Evolutionary conservation across 2,329 filamentous ascomycete species (phyloP).

Genomic region (Pseudogymnoascus sp.): DNA sequence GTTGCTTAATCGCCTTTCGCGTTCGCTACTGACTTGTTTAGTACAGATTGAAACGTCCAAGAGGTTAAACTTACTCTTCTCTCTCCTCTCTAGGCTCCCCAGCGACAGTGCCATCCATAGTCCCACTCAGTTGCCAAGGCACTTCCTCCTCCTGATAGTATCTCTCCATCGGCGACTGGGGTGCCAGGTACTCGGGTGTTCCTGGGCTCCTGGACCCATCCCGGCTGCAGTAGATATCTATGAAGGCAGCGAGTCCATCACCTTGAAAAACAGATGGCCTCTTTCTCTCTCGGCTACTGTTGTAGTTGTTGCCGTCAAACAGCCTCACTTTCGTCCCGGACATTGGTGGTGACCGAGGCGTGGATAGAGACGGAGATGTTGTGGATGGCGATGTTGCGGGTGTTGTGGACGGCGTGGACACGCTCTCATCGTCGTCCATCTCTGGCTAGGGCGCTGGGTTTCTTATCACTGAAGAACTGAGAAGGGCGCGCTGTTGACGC

Average conservation of each 20-base stretch:
- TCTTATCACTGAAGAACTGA: neutral
- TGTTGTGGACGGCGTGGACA: neutral
- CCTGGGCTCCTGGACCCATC: neutral
- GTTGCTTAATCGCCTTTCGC: neutral
- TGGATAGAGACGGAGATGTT: neutral
- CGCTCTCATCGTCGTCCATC: neutral
- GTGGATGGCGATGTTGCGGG: neutral
- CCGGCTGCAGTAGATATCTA: neutral
- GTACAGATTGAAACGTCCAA: neutral
- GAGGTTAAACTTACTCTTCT: neutral
- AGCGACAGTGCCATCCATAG: neutral
- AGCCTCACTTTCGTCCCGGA: neutral
- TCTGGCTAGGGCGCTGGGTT: neutral
- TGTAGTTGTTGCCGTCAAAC: neutral
- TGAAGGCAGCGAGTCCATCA: neutral
- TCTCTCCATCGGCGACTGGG: neutral
- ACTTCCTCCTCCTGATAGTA: neutral
- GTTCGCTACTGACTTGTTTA: neutral
- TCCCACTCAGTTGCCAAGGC: neutral
- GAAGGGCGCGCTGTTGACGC: neutral
- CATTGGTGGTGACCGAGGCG: neutral
- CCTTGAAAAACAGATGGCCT: neutral
- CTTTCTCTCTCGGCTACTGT: neutral
- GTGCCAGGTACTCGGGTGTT: neutral
- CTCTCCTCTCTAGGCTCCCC: neutral